Conservation (phyloP, 148 eudicot genomes). For the Gaultheria prostrata region DNA sequence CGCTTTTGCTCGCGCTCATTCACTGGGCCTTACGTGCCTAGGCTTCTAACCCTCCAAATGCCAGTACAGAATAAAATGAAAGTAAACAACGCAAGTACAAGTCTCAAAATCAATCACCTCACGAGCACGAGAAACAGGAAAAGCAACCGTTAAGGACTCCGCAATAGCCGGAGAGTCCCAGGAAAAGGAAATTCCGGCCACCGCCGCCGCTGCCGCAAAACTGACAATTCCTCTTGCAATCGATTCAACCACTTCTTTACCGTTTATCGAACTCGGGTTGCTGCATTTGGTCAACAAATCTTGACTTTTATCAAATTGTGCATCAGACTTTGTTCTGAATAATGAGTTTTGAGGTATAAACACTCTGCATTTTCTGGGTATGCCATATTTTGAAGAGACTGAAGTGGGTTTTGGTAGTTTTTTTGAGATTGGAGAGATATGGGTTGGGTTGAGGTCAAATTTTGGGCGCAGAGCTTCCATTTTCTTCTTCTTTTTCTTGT, state of each 20-base stretch:
- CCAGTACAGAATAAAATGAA: not conserved
- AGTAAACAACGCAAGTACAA: not conserved
- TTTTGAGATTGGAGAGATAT: slow-evolving; percentile 30
- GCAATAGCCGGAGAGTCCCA: slow-evolving; percentile 65
- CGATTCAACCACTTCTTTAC: slow-evolving; percentile 18
- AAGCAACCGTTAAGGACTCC: slow-evolving; percentile 83
- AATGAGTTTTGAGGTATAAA: slow-evolving; percentile 10
- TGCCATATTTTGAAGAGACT: slow-evolving; percentile 11
- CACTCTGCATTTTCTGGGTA: slow-evolving; percentile 16
- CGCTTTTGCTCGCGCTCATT: not conserved
- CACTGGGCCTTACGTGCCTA: not conserved
- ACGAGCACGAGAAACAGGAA: slow-evolving; percentile 77
- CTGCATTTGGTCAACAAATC: slow-evolving; percentile 8
- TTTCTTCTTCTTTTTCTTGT: not conserved
- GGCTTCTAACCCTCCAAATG: not conserved
- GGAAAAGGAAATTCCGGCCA: slow-evolving; percentile 41
- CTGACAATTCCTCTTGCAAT: slow-evolving; percentile 47
- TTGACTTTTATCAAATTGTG: not conserved
- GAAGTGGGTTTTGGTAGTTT: slow-evolving; percentile 30
- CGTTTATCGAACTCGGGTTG: slow-evolving; percentile 12
- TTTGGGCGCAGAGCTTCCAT: slow-evolving; percentile 38
- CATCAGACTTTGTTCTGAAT: not conserved
- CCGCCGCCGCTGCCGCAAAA: slow-evolving; percentile 53
- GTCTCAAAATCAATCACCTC: slow-evolving; percentile 48
- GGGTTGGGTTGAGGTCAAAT: slow-evolving; percentile 31